phyloP scores from a whole-genome alignment of 805 yeast species.

The Teunomyces barrocoloradensis region DNA sequence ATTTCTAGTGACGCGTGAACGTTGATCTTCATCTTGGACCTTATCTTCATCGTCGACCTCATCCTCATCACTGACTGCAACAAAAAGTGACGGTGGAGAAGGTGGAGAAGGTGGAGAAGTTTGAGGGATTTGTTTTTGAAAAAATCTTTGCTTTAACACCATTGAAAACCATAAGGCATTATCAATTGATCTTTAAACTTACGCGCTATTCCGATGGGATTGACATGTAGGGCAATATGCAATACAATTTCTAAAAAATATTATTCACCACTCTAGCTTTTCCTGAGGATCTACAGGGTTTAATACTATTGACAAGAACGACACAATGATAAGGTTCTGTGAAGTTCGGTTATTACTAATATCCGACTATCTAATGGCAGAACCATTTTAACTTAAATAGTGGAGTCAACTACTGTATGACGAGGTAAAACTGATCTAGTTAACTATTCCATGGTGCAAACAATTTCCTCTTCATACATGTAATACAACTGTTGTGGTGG shows the following conservation, averaged over 20 bases:
- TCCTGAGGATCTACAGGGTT: not conserved
- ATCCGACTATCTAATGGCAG: too few species aligned
- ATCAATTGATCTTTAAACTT: not conserved
- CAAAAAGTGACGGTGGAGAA: constrained; percentile 3
- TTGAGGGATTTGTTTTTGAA: not conserved
- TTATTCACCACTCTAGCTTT: not conserved
- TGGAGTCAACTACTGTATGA: too few species aligned
- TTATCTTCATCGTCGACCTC: not conserved
- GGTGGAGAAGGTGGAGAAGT: not conserved
- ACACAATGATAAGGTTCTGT: too few species aligned
- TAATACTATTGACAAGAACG: not conserved
- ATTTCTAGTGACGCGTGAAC: not conserved
- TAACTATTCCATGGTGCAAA: too few species aligned
- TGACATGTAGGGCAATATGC: not conserved
- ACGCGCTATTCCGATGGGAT: not conserved
- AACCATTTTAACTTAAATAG: too few species aligned
- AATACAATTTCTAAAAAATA: not conserved
- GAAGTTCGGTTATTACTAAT: too few species aligned
- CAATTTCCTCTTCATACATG: too few species aligned
- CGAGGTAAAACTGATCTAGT: too few species aligned
- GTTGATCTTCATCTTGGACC: not conserved
- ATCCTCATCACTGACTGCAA: constrained; percentile 4
- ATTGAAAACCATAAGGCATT: not conserved
- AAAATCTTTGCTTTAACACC: constrained; percentile 1
- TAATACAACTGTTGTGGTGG: too few species aligned